Conservation (phyloP, 2,329 filamentous ascomycete species). For the Colletotrichum ledebouriae region DNA sequence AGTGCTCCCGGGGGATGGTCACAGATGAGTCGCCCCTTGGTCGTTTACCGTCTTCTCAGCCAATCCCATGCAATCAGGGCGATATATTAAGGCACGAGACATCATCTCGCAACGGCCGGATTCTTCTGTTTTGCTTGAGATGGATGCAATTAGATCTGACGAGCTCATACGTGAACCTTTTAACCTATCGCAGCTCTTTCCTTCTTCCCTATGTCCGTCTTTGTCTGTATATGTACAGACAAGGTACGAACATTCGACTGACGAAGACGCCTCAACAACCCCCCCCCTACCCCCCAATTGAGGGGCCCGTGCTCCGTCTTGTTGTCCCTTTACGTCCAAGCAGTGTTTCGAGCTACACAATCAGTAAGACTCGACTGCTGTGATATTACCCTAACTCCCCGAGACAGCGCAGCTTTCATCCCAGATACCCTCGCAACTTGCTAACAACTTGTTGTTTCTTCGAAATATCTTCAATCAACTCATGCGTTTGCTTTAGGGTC, state of each 20-base stretch:
- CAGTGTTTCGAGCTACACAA: conserved; percentile 37
- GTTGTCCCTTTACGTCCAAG: conserved; percentile 37
- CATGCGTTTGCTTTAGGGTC: not conserved
- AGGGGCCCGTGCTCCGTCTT: conserved; percentile 32
- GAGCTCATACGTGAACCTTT: not conserved
- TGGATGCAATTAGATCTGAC: too few species aligned
- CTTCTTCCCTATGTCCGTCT: not conserved
- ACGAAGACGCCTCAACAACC: conserved; percentile 1
- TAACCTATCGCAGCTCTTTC: not conserved
- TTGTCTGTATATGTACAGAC: not conserved
- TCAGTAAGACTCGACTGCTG: conserved; percentile 8
- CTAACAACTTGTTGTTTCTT: too few species aligned
- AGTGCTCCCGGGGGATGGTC: conserved; percentile 38
- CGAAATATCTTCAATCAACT: not conserved
- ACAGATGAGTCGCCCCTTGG: conserved; percentile 39
- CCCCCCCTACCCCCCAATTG: not conserved
- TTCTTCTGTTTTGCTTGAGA: too few species aligned
- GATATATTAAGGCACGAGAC: conserved; percentile 32
- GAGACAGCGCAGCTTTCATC: not conserved
- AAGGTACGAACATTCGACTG: not conserved
- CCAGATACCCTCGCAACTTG: not conserved
- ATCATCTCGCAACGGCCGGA: conserved; percentile 11
- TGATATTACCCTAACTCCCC: not conserved
- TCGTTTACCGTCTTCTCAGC: conserved; percentile 26
- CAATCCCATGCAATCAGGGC: conserved; percentile 19